Percentiles rank a stretch among this genome's conserved stretches.
Conservation (phyloP, 208 protist species). For the Acanthamoeba polyphaga region DNA sequence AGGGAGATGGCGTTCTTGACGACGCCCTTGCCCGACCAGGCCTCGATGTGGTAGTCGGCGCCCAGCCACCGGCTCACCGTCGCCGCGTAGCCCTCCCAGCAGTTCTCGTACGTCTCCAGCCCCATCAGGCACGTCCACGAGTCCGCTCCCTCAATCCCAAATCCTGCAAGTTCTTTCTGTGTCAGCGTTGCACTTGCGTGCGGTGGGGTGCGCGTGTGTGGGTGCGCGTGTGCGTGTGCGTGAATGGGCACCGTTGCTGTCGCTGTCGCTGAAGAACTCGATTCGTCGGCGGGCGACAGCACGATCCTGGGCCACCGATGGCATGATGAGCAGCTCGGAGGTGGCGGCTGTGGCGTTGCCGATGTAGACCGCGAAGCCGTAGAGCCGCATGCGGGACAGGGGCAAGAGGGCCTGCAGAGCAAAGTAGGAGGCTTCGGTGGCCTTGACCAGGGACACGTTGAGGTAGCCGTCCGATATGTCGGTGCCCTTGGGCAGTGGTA, state of each 20-base stretch:
- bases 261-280: slow-evolving; percentile 52
- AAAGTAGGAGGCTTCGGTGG: slow-evolving; percentile 62
- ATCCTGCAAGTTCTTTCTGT: neutral
- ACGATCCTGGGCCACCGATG: neutral
- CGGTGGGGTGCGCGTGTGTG: neutral
- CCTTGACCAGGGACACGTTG: slow-evolving; percentile 48
- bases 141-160: slow-evolving; percentile 33
- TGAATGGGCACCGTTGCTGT: neutral
- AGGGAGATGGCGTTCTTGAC: slow-evolving; percentile 65
- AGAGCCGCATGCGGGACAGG: slow-evolving; percentile 13
- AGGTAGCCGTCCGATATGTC: neutral
- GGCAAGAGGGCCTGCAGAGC: slow-evolving; percentile 8
- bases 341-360: neutral
- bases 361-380: slow-evolving; percentile 49
- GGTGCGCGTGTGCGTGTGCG: too few species aligned
- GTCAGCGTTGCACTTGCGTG: neutral
- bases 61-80: slow-evolving; percentile 39
- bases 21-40: slow-evolving; percentile 70
- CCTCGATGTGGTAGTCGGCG: slow-evolving; percentile 61
- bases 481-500: neutral
- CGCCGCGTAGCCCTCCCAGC: slow-evolving; percentile 57
- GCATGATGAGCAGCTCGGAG: neutral
- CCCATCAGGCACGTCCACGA: slow-evolving; percentile 43
- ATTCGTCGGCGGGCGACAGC: neutral
- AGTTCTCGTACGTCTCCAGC: slow-evolving; percentile 43